Base-by-base conservation (phyloP, 2,329 filamentous ascomycete species). In the Ceratocystis destructans region DNA sequence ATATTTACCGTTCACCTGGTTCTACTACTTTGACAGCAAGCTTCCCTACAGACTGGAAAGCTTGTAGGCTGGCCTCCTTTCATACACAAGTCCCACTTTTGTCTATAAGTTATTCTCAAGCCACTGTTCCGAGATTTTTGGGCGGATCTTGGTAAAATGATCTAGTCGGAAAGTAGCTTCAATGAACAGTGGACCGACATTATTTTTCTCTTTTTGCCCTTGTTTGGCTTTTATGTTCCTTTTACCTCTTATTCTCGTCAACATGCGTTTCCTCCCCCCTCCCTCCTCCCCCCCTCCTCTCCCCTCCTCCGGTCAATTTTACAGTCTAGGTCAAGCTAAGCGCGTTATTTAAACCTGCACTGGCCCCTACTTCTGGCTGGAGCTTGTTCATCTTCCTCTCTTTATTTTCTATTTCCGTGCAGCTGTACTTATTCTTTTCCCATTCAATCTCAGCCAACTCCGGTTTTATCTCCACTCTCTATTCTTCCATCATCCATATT, bases 281-380 rank as follows among this genome's bases (percentile, higher is more conserved):
- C 22, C 22, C 22, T 2, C 22, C 22, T 25, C 33, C 33, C 10
- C 37, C 15, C 37, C 37, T 41, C 37, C 37, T 41, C 37, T 41
- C 37, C 37, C 61, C 33, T 31, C 55, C 55, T 59, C 25, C 37
- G 61, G 22, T 5, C 61, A 15, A n/a, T 33, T 62, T 33, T 62
- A 45, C 45, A 45, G 37, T 48, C 45, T 33, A 20, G 20, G 33
- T 62, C 37, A 4, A 45, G 10, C 22, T 46, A 22, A 7, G 45
- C 61, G 61, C 45, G 37, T 62, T 62, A 48, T 64, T 61, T 48
- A 45, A 65, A 53, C 57, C 41, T 41, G 25, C 63, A 66, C 33
- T 33, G 53, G 41, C 53, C 44, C 64, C 64, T 63, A 46, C 37
- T 46, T 63, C 31, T 50, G 31, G 31, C 33, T 45, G 15, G 61